These are phyloP conservation scores for Hypoxylon lenormandii DNA, from an alignment of 495 filamentous ascomycete genomes.

Conservation along the genomic window DNA sequence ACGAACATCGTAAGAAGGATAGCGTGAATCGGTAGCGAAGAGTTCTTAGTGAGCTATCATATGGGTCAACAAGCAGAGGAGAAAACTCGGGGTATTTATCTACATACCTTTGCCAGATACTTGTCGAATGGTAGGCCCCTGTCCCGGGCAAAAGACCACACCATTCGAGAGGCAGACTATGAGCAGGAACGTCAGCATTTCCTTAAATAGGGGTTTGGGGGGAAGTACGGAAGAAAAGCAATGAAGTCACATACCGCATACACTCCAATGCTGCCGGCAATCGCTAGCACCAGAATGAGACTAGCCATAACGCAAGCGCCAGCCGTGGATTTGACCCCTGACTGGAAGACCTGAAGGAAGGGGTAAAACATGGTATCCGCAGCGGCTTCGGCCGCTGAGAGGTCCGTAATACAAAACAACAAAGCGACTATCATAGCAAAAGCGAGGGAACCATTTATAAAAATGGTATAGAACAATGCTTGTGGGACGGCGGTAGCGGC, in stretches of 20 bases:
- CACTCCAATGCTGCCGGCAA: conserved; percentile 56
- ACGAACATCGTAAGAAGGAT: conserved; percentile 61
- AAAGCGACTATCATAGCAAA: conserved; percentile 65
- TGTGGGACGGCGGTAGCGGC: conserved; percentile 52
- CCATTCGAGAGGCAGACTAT: conserved; percentile 56
- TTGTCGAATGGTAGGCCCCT: conserved; percentile 67
- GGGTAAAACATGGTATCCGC: conserved; percentile 53
- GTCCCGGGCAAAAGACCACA: conserved; percentile 70
- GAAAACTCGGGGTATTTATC: conserved; percentile 42
- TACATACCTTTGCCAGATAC: conserved; percentile 58
- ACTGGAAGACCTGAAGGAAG: conserved; percentile 64
- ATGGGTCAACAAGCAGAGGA: too few species aligned
- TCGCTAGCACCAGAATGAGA: conserved; percentile 57
- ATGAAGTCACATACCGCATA: not conserved
- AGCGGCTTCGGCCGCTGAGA: conserved; percentile 36
- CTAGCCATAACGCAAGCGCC: conserved; percentile 59
- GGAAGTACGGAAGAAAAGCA: too few species aligned
- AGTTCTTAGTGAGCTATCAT: conserved; percentile 54
- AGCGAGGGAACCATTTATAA: conserved; percentile 60
- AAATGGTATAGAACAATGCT: conserved; percentile 57
- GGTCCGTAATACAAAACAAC: conserved; percentile 62
- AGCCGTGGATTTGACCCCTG: conserved; percentile 55
- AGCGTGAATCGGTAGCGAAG: conserved; percentile 63
- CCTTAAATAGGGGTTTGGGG: too few species aligned
- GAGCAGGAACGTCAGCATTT: too few species aligned